phyloP scores from a whole-genome alignment of 441 rosid genomes.

The Adansonia gregorii region DNA sequence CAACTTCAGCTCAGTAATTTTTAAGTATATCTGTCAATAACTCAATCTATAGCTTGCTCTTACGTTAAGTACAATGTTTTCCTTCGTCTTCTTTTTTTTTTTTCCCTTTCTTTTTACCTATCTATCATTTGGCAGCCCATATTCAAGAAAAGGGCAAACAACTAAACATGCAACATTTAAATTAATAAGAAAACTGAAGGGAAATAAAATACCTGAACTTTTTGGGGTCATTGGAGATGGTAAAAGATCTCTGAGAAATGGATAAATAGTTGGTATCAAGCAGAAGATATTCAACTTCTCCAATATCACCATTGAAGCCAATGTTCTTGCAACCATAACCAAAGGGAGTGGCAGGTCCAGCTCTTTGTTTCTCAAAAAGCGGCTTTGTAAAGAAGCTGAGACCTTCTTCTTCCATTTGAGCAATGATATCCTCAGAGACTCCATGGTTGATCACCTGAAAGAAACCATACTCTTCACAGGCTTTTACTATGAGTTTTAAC shows the following conservation, averaged over 20 bases:
- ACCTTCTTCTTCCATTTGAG: constrained; percentile 62
- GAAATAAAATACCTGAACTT: constrained; percentile 51
- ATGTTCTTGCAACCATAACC: constrained; percentile 82
- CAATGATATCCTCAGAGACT: constrained; percentile 44
- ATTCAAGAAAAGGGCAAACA: background rate
- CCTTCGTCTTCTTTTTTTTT: too few relatives aligned
- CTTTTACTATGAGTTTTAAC: constrained; percentile 55
- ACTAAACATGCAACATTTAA: background rate
- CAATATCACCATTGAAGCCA: constrained; percentile 79
- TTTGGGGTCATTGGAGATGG: constrained; percentile 51
- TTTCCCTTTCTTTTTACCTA: background rate
- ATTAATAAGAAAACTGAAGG: too few relatives aligned
- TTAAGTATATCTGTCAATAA: background rate
- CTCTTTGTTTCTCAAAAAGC: constrained; percentile 53
- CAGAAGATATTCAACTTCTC: constrained; percentile 82
- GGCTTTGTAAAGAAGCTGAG: constrained; percentile 62
- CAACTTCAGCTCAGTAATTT: background rate
- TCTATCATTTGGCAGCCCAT: background rate
- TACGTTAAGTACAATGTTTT: too few relatives aligned
- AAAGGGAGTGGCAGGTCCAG: constrained; percentile 57
- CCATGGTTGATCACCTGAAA: constrained; percentile 86
- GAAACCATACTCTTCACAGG: constrained; percentile 74
- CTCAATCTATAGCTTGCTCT: too few relatives aligned
- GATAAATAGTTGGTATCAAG: constrained; percentile 54
- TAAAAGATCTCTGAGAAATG: constrained; percentile 42